phyloP scores from a whole-genome alignment of 441 rosid species.

The Erodium moschatum region DNA sequence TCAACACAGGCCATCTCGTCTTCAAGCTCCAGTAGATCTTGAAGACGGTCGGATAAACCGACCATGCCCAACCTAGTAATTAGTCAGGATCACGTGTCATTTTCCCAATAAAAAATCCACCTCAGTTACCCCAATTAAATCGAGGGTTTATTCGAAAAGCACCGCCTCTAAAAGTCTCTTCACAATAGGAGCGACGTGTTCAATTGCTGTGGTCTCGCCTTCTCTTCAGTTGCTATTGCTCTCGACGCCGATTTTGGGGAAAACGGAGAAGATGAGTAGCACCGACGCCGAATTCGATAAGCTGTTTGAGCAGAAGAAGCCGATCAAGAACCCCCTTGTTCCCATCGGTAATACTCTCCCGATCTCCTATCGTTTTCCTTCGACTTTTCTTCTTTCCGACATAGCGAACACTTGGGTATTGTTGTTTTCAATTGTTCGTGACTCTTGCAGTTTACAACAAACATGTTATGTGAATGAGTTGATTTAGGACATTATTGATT shows the following conservation, averaged over 20 bases:
- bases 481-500: background rate
- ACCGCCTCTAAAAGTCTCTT: too few relatives aligned
- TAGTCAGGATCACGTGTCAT: too few relatives aligned
- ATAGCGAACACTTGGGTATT: background rate
- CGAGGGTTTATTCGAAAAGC: too few relatives aligned
- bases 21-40: too few relatives aligned
- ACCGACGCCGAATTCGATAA: conserved; percentile 57
- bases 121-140: too few relatives aligned
- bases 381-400: background rate
- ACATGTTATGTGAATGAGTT: background rate
- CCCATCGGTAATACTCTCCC: conserved; percentile 51
- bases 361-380: background rate
- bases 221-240: background rate
- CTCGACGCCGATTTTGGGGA: background rate
- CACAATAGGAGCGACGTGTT: background rate
- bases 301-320: conserved; percentile 54
- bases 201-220: background rate
- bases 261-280: conserved; percentile 36
- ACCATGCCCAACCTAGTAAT: too few relatives aligned
- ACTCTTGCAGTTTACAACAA: background rate
- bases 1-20: too few relatives aligned
- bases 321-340: conserved; percentile 68
- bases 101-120: too few relatives aligned
- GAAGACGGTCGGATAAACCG: too few relatives aligned
- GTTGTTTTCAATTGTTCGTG: background rate